phyloP scores from a whole-genome alignment of 108 stramenopile species.

The Conticribra weissflogii region DNA sequence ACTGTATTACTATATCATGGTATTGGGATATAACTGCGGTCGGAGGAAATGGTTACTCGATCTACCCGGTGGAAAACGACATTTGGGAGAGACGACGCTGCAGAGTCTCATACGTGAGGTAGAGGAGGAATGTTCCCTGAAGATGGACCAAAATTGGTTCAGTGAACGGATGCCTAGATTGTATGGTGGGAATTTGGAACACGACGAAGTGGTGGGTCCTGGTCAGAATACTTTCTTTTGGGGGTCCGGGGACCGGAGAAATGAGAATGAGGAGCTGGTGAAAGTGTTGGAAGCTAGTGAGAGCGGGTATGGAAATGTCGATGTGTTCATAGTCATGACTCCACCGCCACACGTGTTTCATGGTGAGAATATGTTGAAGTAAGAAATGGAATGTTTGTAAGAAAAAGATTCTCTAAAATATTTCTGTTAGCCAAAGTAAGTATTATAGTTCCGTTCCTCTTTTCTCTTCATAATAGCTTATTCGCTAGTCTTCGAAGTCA shows the following conservation, averaged over 20 bases:
- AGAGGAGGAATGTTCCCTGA: slow-evolving; percentile 56
- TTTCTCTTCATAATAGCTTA: background rate
- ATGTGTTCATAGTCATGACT: background rate
- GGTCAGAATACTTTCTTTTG: no score
- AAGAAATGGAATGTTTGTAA: no score
- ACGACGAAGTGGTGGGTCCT: background rate
- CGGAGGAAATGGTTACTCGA: slow-evolving; percentile 22
- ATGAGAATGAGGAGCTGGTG: background rate
- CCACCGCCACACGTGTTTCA: background rate
- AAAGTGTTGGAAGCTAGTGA: background rate
- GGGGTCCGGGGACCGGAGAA: background rate
- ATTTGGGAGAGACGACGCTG: slow-evolving; percentile 56
- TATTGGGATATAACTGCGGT: slow-evolving; percentile 37
- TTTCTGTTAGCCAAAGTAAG: background rate
- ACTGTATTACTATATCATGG: slow-evolving; percentile 27
- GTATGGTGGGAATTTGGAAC: slow-evolving; percentile 24
- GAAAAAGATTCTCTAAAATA: background rate
- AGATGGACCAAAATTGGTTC: slow-evolving; percentile 46
- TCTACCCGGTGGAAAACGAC: slow-evolving; percentile 68
- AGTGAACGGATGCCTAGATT: background rate
- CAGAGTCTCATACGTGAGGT: slow-evolving; percentile 54
- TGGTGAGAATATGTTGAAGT: no score
- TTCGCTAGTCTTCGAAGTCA: slow-evolving; percentile 23
- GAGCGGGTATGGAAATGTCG: background rate
- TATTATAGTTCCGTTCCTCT: background rate